Evolutionary conservation across 441 rosid genomes (phyloP).

Genomic region (Mallotus repandus): DNA sequence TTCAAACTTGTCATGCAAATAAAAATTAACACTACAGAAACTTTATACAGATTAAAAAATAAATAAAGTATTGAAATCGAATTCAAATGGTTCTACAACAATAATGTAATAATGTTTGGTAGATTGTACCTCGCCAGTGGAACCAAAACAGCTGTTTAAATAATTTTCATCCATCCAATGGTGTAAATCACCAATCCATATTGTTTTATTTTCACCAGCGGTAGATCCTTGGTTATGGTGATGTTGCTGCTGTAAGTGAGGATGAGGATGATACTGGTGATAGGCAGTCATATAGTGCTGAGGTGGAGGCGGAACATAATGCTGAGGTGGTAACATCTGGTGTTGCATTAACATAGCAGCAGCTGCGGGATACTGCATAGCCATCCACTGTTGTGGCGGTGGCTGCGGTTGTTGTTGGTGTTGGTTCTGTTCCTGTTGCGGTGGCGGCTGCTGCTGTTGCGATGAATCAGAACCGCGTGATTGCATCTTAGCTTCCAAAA

Average conservation of each 20-base stretch:
- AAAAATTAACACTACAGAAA: no score
- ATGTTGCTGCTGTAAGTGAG: conserved; percentile 38
- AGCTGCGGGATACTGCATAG: conserved; percentile 64
- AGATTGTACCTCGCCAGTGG: conserved; percentile 66
- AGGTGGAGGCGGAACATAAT: conserved; percentile 46
- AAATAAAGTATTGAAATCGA: no score
- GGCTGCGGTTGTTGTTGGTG: conserved; percentile 36
- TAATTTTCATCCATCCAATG: conserved; percentile 97
- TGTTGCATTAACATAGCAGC: conserved; percentile 82
- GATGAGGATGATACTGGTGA: conserved; percentile 38
- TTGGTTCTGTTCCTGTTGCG: conserved; percentile 24
- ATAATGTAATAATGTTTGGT: no score
- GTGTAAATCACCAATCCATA: conserved; percentile 95
- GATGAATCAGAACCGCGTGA: conserved; percentile 55
- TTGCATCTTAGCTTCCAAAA: conserved; percentile 38
- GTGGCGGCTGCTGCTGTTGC: conserved; percentile 28
- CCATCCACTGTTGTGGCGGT: conserved; percentile 55
- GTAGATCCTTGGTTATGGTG: conserved; percentile 48
- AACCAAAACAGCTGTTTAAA: conserved; percentile 65
- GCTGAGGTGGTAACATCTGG: conserved; percentile 65
- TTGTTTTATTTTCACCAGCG: conserved; percentile 58
- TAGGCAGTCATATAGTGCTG: conserved; percentile 57
- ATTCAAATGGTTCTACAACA: no score
- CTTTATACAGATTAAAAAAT: no score
- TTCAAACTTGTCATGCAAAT: no score